These are phyloP conservation scores for Brassica nigra DNA, from an alignment of 345 rosid genomes.

Conservation along the genomic window DNA sequence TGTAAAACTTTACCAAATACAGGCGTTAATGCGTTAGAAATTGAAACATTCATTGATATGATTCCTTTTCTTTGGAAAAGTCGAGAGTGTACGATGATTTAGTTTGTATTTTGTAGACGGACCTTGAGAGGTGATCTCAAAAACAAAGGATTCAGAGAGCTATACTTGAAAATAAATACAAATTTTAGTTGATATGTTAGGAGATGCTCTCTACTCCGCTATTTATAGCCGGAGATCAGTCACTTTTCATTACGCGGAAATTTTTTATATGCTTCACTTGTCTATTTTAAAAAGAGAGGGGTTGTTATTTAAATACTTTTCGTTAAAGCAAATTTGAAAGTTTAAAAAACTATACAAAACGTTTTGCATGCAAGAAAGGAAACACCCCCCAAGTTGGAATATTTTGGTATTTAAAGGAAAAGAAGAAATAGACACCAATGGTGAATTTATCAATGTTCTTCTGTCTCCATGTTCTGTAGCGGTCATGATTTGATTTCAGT, in stretches of 20 bases:
- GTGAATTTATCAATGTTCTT: not conserved
- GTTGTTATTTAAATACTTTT: conserved; percentile 10
- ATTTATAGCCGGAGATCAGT: conserved; percentile 19
- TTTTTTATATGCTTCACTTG: conserved; percentile 16
- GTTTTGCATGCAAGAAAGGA: not conserved
- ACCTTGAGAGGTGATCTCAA: conserved; percentile 11
- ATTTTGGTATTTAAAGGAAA: not conserved
- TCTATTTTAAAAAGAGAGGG: conserved; percentile 8
- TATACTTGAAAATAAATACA: conserved; percentile 16
- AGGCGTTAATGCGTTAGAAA: not conserved
- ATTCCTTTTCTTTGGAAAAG: not conserved
- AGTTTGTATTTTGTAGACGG: not conserved
- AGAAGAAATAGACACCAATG: not conserved
- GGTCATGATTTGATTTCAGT: not conserved
- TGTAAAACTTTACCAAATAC: not conserved
- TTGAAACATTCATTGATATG: not conserved
- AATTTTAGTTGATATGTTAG: conserved; percentile 9
- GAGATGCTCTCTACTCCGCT: conserved; percentile 19
- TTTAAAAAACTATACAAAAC: not conserved
- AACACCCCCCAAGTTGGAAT: not conserved
- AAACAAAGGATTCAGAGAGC: conserved; percentile 10
- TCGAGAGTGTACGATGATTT: not conserved
- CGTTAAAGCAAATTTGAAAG: not conserved
- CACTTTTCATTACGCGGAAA: conserved; percentile 11
- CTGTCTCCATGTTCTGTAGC: not conserved